Percentiles rank a stretch among this genome's conserved stretches.
phyloP scores from a whole-genome alignment of 148 eudicot species.

The Oxyria digyna region DNA sequence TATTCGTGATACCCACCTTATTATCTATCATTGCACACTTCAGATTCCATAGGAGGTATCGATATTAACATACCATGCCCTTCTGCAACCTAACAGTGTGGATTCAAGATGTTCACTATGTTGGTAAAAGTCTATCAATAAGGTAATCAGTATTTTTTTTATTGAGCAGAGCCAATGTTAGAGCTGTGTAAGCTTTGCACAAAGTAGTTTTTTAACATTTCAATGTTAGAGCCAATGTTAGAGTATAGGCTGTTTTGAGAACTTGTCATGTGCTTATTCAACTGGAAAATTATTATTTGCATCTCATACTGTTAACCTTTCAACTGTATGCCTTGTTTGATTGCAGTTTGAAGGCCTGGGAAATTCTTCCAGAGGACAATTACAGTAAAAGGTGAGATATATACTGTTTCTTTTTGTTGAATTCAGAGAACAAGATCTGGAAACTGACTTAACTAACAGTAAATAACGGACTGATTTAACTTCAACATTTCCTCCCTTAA shows the following conservation, averaged over 20 bases:
- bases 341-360: slow-evolving; percentile 79
- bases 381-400: slow-evolving; percentile 55
- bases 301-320: not conserved
- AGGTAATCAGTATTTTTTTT: slow-evolving; percentile 32
- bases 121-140: too few species aligned
- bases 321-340: not conserved
- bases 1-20: not conserved
- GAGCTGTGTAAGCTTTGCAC: too few species aligned
- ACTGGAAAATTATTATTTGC: not conserved
- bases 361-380: slow-evolving; percentile 64
- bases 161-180: too few species aligned
- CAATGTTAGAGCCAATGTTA: too few species aligned
- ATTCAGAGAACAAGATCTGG: too few species aligned
- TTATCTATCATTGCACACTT: not conserved
- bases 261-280: not conserved
- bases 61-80: not conserved
- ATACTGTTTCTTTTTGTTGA: not conserved
- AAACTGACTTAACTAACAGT: too few species aligned
- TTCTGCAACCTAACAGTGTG: slow-evolving; percentile 58
- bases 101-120: slow-evolving; percentile 97
- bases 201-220: too few species aligned
- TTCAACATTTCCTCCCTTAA: too few species aligned
- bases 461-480: too few species aligned
- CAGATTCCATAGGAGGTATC: not conserved
- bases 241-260: not conserved